phyloP scores from a whole-genome alignment of 108 stramenopile species.

The Cyclotella kingstonii region DNA sequence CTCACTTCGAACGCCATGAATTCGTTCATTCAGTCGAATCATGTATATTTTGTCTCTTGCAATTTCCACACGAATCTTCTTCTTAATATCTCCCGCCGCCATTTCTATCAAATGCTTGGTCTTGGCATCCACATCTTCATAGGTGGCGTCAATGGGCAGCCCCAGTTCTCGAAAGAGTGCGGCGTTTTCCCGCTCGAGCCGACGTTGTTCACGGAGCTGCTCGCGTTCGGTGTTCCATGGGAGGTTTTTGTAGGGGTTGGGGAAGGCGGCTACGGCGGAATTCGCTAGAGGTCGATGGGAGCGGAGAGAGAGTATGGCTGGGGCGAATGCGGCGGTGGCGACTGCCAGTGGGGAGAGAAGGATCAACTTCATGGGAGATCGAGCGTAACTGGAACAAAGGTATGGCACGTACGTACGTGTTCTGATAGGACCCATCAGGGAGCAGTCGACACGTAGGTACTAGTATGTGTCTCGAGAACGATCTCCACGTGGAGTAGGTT shows the following conservation, averaged over 20 bases:
- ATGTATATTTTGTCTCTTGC: constrained; percentile 85
- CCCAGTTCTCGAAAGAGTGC: constrained; percentile 78
- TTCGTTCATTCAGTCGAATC: constrained; percentile 73
- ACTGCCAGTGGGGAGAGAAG: constrained; percentile 10
- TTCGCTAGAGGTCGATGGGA: not conserved
- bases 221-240: constrained; percentile 76
- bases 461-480: no score
- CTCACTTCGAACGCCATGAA: constrained; percentile 53
- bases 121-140: constrained; percentile 76
- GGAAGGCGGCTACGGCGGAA: constrained; percentile 18
- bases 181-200: constrained; percentile 57
- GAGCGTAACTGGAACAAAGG: not conserved
- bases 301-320: not conserved
- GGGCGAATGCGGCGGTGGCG: constrained; percentile 17
- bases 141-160: constrained; percentile 77
- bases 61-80: constrained; percentile 71
- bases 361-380: constrained; percentile 8
- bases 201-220: constrained; percentile 49
- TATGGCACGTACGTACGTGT: no score
- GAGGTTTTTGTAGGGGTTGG: constrained; percentile 72
- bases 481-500: no score
- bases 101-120: constrained; percentile 58
- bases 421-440: no score
- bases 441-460: no score
- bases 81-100: constrained; percentile 57